Evolutionary conservation across 768 basidiomycete species (phyloP).

Genomic region (Russula sp.): DNA sequence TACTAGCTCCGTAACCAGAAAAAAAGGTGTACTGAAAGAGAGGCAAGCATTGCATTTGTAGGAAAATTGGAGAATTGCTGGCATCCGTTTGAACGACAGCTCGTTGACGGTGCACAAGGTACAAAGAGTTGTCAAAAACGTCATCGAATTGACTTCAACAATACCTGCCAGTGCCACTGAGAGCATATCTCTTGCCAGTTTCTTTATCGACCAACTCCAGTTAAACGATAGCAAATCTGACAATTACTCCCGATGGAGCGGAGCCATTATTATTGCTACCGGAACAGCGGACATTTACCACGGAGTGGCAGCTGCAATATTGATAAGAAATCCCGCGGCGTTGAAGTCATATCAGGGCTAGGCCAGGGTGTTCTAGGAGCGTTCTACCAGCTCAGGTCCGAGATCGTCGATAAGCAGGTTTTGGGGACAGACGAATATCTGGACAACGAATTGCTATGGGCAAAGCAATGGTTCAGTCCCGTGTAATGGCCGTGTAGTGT

Average conservation of each 20-base stretch:
- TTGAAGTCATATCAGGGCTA: not conserved
- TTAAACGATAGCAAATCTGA: not conserved
- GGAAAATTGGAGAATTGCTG: constrained; percentile 4
- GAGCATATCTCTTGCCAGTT: not conserved
- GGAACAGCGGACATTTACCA: not conserved
- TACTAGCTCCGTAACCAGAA: not conserved
- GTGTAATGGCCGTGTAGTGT: not conserved
- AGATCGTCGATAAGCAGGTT: constrained; percentile 5
- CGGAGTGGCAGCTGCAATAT: not conserved
- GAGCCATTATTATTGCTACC: constrained; percentile 13
- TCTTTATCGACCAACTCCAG: not conserved
- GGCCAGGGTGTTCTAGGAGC: not conserved
- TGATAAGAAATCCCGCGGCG: not conserved
- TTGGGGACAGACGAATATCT: no score
- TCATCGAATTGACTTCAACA: no score
- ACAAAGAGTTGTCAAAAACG: no score
- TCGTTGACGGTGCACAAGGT: not conserved
- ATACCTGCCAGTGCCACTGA: no score
- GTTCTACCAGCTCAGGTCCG: not conserved
- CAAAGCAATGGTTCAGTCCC: not conserved
- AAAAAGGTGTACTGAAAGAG: not conserved
- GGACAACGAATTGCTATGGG: not conserved
- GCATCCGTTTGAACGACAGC: not conserved
- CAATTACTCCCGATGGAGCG: constrained; percentile 1
- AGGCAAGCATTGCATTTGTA: not conserved